Evolutionary conservation across 257 asterid genomes (phyloP).

Genomic region (Solanum medicagineum): DNA sequence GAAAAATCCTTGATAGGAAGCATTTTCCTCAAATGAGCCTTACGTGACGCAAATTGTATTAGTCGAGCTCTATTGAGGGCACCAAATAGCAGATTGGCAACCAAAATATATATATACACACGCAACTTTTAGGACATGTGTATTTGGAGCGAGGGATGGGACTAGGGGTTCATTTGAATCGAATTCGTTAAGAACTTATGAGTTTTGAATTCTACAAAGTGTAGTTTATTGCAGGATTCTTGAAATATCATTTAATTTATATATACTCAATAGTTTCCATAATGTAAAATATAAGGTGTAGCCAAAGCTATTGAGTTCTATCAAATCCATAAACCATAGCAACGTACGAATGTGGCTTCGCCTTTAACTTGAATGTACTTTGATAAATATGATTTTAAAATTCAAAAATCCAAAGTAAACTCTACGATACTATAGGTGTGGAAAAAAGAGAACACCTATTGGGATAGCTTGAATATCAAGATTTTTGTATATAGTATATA

Average conservation of each 20-base stretch:
- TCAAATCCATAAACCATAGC: background rate
- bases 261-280: background rate
- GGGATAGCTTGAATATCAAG: background rate
- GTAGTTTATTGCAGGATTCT: background rate
- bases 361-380: background rate
- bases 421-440: background rate
- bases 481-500: background rate
- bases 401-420: background rate
- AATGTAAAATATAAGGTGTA: background rate
- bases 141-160: background rate
- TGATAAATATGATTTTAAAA: background rate
- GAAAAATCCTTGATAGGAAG: no score
- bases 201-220: background rate
- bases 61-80: no score
- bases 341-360: background rate
- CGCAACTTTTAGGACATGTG: background rate
- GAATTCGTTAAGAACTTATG: background rate
- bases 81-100: no score
- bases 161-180: background rate
- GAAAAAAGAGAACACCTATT: background rate
- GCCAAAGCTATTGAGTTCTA: background rate
- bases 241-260: background rate
- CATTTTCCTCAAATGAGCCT: no score
- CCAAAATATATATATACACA: background rate
- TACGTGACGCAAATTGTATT: no score